Evolutionary conservation across 208 protist genomes (phyloP), one percentile per base, ranked within the genome.

Genomic region (Balamuthia mandrillaris): DNA sequence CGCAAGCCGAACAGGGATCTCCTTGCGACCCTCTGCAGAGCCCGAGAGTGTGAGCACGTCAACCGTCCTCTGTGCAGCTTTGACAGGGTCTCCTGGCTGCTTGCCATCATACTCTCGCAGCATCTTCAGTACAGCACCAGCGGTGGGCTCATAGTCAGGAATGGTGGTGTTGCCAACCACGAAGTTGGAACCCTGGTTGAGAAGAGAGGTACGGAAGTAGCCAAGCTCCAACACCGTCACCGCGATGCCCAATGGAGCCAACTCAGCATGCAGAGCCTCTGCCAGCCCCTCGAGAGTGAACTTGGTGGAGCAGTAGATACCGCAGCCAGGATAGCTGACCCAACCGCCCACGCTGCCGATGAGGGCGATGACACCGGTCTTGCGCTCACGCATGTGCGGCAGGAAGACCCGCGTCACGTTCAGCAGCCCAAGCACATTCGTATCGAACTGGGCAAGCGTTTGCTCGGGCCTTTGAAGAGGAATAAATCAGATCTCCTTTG

Each of bases 301-400:
- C 42, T 86, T 86, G 35, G 81, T 78, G 12, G 61, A n/a, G 42
- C 61, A 75, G 74, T 86, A 86, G 49, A 86, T 16, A 21, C 81
- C 81, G 33, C 21, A 37, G 1, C 44, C 41, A 21, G 52, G 24
- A 0, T 0, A 0, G 52, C 41, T 2, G 0, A 0, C 27, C 0
- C 39, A 12, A 2, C 81, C 81, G 31, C 31, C n/a, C 24, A 86
- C 24, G 39, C 66, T 81, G 51, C 61, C 37, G 44, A 86, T 60
- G 27, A 68, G 16, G 1, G 58, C 56, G 24, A 86, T 60, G 27
- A 44, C 33, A 6, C 81, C 81, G 1, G 35, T 21, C 18, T 42
- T 52, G 35, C 81, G 52, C 18, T 1, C 39, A 6, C 81, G 60
- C 37, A 86, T 1, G 60, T 86, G 81, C 1, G 81, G 81, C 10